These are phyloP conservation scores for Xylaria digitata DNA, from an alignment of 2,329 filamentous ascomycete species.

Conservation along the genomic window DNA sequence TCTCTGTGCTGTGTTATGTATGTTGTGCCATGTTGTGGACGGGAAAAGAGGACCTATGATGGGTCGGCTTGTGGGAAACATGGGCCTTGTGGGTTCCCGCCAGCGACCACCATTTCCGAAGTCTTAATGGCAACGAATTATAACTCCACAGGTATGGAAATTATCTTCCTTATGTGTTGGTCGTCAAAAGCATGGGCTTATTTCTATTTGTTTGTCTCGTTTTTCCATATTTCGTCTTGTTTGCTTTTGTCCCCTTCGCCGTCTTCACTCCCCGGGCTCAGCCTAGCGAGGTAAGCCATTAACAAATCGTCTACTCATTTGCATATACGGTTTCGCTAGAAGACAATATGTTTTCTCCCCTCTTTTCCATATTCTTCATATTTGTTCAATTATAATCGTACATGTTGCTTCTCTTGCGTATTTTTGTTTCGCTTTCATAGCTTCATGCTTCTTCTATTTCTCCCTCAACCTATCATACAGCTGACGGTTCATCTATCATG, in stretches of 20 bases:
- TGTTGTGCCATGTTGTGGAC: not conserved
- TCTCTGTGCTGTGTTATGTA: not conserved
- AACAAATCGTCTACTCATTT: slow-evolving; percentile 4
- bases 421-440: slow-evolving; percentile 22
- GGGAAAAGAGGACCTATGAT: not conserved
- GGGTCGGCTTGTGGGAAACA: not conserved
- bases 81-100: slow-evolving; percentile 7
- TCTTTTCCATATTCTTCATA: not conserved
- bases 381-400: slow-evolving; percentile 14
- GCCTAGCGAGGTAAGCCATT: slow-evolving; percentile 15
- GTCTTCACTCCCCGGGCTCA: slow-evolving; percentile 8
- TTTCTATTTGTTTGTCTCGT: slow-evolving; percentile 5
- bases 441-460: slow-evolving; percentile 20
- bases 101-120: slow-evolving; percentile 1
- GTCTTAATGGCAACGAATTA: slow-evolving; percentile 12
- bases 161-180: not conserved
- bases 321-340: slow-evolving; percentile 4
- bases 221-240: slow-evolving; percentile 17
- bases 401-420: slow-evolving; percentile 13
- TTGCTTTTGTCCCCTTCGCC: slow-evolving; percentile 29
- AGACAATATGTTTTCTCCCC: not conserved
- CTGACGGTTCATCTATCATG: slow-evolving; percentile 30
- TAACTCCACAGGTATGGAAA: not conserved
- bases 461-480: slow-evolving; percentile 25
- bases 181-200: not conserved